These are phyloP conservation scores for Rhododendron griersonianum DNA, from an alignment of 148 eudicot genomes.

Conservation along the genomic window DNA sequence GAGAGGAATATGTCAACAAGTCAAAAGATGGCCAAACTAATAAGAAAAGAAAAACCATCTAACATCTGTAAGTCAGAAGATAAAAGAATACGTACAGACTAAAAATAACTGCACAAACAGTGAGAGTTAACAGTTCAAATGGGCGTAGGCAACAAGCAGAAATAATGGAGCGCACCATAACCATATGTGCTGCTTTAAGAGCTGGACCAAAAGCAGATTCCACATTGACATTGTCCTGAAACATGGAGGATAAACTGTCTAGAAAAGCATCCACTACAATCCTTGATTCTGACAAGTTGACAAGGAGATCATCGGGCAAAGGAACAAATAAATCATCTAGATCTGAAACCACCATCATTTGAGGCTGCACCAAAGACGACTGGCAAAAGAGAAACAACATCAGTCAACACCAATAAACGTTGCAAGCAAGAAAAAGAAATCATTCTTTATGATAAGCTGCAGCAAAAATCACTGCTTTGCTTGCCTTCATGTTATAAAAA, in stretches of 20 bases:
- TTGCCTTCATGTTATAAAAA: slow-evolving; percentile 94
- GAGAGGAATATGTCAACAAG: slow-evolving; percentile 12
- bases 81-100: neutral
- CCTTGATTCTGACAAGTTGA: slow-evolving; percentile 96
- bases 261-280: slow-evolving; percentile 80
- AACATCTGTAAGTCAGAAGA: neutral
- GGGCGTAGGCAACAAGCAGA: neutral
- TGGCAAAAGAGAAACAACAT: slow-evolving; percentile 36
- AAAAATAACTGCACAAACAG: slow-evolving; percentile 1
- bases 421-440: neutral
- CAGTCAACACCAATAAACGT: slow-evolving; percentile 12
- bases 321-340: slow-evolving; percentile 92
- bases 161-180: slow-evolving; percentile 58
- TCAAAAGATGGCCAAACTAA: slow-evolving; percentile 2
- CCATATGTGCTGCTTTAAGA: slow-evolving; percentile 86
- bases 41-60: neutral
- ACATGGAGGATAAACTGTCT: slow-evolving; percentile 91
- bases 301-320: slow-evolving; percentile 97
- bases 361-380: slow-evolving; percentile 94
- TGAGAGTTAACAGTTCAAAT: neutral
- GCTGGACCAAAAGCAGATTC: slow-evolving; percentile 99
- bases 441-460: neutral
- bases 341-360: slow-evolving; percentile 97
- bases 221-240: slow-evolving; percentile 71
- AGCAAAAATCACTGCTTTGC: slow-evolving; percentile 43